Evolutionary conservation across 2,329 filamentous ascomycete species (phyloP), one percentile per base, ranked within the genome.

Genomic region (Aspergillus quadrilineatus): DNA sequence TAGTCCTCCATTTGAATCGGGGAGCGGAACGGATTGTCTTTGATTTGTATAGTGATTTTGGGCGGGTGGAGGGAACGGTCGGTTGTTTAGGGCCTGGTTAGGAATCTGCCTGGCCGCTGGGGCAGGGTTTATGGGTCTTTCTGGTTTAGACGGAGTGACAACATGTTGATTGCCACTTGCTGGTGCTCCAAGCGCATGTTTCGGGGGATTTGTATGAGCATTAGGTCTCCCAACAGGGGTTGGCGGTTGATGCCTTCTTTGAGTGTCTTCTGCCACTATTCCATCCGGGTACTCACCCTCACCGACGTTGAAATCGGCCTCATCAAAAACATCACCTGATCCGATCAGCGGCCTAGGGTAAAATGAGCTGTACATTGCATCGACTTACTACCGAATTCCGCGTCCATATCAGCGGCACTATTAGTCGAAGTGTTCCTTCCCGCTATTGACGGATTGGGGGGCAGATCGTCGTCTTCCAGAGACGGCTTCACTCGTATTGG

Each of bases 271-370:
- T 47, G 92, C 73, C 30, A 82, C 74, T n/a, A 93, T 80, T 69
- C 93, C 90, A 69, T 94, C 89, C 4, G 89, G 89, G 66, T 92
- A 87, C 17, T 82, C 87, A 29, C 88, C 84, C 60, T 89, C 82
- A 8, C 81, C 76, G 6, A 89, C 86, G 48, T 83, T 85, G 67
- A 92, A 91, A 70, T 92, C 89, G 50, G 84, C 87, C 73, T 90
- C 88, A 65, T 91, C 89, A 68, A 92, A 88, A 58, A 90, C 85
- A 80, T 81, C 74, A 70, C 77, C 77, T 75, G 44, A 30, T 12
- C 28, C 14, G 2, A 46, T 71, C 61, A 72, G 65, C 28, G 14
- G 32, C 7, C 22, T 46, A 6, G 37, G 30, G 36, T 12, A 28
- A 39, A 26, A 32, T 45, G 32, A 17, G 26, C 14, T 10, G 6